phyloP scores from a whole-genome alignment of 1,284 basidiomycete species.

The Hymenochaete sp. region DNA sequence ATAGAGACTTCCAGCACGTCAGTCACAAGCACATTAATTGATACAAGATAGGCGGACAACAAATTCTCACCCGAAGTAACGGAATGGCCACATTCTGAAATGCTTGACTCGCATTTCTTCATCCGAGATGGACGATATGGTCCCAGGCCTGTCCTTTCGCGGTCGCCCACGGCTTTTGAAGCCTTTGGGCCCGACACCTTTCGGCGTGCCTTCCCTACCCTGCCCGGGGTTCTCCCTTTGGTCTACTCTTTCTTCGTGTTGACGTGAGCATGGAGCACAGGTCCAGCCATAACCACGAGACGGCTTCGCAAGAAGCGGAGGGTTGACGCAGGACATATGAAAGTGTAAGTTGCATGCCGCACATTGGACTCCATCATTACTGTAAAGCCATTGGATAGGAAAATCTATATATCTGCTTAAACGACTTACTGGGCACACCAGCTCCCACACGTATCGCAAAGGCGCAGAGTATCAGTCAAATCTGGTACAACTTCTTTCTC shows the following conservation, averaged over 20 bases:
- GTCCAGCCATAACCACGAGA: slow-evolving; percentile 98
- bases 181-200: not conserved
- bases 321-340: slow-evolving; percentile 91
- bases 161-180: slow-evolving; percentile 61
- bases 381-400: slow-evolving; percentile 27
- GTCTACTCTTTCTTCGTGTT: slow-evolving; percentile 84
- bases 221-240: not conserved
- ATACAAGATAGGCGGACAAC: not conserved
- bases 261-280: slow-evolving; percentile 84
- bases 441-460: slow-evolving; percentile 77
- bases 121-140: slow-evolving; percentile 57
- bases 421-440: slow-evolving; percentile 79
- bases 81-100: slow-evolving; percentile 92
- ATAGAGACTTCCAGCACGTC: slow-evolving; percentile 51
- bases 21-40: slow-evolving; percentile 9
- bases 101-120: slow-evolving; percentile 71
- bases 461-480: slow-evolving; percentile 78
- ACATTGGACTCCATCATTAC: slow-evolving; percentile 86
- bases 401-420: slow-evolving; percentile 1
- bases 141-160: slow-evolving; percentile 44
- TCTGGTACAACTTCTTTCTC: slow-evolving; percentile 91
- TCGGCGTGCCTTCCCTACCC: slow-evolving; percentile 8
- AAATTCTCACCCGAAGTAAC: slow-evolving; percentile 83
- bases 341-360: slow-evolving; percentile 91
- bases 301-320: slow-evolving; percentile 91